A percentile compares a stretch with the other conserved stretches of the same genome.
Conservation (phyloP, 805 yeast genomes). For the Yarrowia sp. region DNA sequence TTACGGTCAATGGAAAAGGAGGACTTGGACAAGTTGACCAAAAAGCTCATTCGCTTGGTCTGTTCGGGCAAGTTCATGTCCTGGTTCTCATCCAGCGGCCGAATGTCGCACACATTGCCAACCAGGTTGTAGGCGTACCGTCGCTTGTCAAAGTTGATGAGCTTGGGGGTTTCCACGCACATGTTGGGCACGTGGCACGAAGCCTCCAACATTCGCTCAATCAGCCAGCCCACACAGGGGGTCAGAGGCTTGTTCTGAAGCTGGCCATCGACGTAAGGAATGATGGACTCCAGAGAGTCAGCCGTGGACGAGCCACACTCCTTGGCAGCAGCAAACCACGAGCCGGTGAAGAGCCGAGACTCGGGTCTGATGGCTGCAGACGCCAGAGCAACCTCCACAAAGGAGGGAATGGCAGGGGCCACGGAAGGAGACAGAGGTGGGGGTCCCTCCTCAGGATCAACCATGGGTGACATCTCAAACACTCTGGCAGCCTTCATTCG, state of each 20-base stretch:
- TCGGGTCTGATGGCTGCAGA: constrained; percentile 83
- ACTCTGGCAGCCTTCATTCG: constrained; percentile 68
- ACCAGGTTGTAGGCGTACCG: constrained; percentile 70
- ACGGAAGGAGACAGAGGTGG: constrained; percentile 39
- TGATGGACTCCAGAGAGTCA: constrained; percentile 42
- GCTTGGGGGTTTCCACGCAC: constrained; percentile 65
- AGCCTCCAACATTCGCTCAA: constrained; percentile 78
- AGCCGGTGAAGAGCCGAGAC: constrained; percentile 67
- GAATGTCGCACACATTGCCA: constrained; percentile 58
- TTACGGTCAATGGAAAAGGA: constrained; percentile 47
- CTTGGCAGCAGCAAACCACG: constrained; percentile 71
- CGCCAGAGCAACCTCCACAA: constrained; percentile 78
- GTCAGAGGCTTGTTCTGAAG: constrained; percentile 54
- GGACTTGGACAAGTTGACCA: constrained; percentile 48
- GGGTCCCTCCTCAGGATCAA: constrained; percentile 34
- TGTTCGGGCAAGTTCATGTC: constrained; percentile 42
- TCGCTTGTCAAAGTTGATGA: constrained; percentile 86
- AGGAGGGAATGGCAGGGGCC: constrained; percentile 67
- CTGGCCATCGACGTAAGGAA: constrained; percentile 46
- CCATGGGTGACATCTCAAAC: constrained; percentile 46
- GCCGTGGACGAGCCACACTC: constrained; percentile 41
- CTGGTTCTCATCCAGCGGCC: constrained; percentile 45
- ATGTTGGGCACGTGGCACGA: constrained; percentile 80
- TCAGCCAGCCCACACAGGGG: constrained; percentile 92
- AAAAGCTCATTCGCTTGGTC: constrained; percentile 45